A percentile compares a stretch with the other conserved stretches of the same genome.
phyloP scores from a whole-genome alignment of 495 filamentous ascomycete genomes.

The Aspergillus cristatus region DNA sequence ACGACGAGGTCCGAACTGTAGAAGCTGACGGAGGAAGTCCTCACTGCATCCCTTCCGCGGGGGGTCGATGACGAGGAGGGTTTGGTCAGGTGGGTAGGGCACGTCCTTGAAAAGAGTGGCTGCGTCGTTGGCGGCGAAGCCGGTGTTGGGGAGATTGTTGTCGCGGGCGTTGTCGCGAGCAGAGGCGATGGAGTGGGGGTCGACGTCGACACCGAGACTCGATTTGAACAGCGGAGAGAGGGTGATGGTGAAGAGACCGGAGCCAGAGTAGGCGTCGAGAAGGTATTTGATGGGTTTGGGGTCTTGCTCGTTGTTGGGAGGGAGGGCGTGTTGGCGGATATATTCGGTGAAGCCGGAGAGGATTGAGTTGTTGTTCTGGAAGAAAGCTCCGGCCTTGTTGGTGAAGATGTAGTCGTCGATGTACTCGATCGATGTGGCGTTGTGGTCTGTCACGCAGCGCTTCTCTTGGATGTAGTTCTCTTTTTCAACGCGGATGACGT shows the following conservation, averaged over 20 bases:
- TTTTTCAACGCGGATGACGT: constrained; percentile 25
- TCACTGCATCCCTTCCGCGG: constrained; percentile 91
- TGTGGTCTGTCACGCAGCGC: constrained; percentile 76
- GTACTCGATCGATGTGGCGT: constrained; percentile 73
- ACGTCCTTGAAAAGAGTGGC: constrained; percentile 67
- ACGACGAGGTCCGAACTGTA: constrained; percentile 62
- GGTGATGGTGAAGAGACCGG: constrained; percentile 92
- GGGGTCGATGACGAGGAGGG: constrained; percentile 85
- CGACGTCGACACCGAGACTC: constrained; percentile 62
- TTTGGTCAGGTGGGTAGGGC: constrained; percentile 63
- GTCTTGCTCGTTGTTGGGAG: constrained; percentile 19
- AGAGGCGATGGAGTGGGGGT: constrained; percentile 59
- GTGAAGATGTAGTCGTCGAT: constrained; percentile 76
- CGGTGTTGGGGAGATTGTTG: constrained; percentile 63
- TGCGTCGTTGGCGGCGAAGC: constrained; percentile 82
- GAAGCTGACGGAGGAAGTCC: constrained; percentile 69
- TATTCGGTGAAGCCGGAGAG: constrained; percentile 83
- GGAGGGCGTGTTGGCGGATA: constrained; percentile 72
- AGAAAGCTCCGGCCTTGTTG: constrained; percentile 88
- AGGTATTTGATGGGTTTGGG: constrained; percentile 61
- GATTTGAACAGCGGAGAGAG: constrained; percentile 71
- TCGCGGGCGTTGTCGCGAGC: constrained; percentile 67
- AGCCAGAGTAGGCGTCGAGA: constrained; percentile 95
- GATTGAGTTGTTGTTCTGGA: constrained; percentile 99
- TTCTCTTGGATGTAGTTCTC: constrained; percentile 62